These are phyloP conservation scores for Vaccinium corymbosum DNA, from an alignment of 148 eudicot species.

Conservation along the genomic window DNA sequence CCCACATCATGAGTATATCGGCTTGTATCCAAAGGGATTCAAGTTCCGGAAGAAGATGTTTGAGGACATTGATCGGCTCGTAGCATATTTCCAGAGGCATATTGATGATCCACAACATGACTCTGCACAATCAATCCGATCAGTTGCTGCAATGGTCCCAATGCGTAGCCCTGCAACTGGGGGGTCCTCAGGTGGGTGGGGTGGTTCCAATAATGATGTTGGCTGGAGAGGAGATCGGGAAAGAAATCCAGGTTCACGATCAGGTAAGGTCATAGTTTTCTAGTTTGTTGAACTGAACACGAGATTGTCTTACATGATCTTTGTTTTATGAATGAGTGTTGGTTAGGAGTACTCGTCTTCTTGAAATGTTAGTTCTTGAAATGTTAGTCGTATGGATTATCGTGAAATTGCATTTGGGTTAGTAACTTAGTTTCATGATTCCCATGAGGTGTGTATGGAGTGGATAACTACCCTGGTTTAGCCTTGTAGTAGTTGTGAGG, in stretches of 20 bases:
- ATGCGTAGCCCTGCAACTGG: slow-evolving; percentile 82
- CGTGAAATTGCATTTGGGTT: too few relatives aligned
- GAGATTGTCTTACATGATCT: neutral
- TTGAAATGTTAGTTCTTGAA: too few relatives aligned
- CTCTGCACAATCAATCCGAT: slow-evolving; percentile 60
- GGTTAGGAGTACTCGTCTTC: too few relatives aligned
- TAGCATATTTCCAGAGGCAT: slow-evolving; percentile 79
- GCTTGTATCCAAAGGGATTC: slow-evolving; percentile 89
- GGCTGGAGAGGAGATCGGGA: slow-evolving; percentile 74
- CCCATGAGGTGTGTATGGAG: too few relatives aligned
- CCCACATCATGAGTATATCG: slow-evolving; percentile 94
- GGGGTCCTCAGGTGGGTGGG: slow-evolving; percentile 68
- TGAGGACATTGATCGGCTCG: slow-evolving; percentile 77
- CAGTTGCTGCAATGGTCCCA: slow-evolving; percentile 98
- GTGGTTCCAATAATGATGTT: slow-evolving; percentile 56
- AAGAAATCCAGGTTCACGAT: slow-evolving; percentile 40
- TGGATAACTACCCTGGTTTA: too few relatives aligned
- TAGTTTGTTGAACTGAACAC: too few relatives aligned
- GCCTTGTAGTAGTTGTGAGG: too few relatives aligned
- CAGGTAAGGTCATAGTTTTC: slow-evolving; percentile 34
- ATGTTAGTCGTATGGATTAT: too few relatives aligned
- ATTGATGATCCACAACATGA: slow-evolving; percentile 80
- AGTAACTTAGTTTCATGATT: too few relatives aligned
- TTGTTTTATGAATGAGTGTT: neutral
- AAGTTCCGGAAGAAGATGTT: slow-evolving; percentile 86